phyloP scores from a whole-genome alignment of 2,329 filamentous ascomycete species.

The Elsinoe perseae region DNA sequence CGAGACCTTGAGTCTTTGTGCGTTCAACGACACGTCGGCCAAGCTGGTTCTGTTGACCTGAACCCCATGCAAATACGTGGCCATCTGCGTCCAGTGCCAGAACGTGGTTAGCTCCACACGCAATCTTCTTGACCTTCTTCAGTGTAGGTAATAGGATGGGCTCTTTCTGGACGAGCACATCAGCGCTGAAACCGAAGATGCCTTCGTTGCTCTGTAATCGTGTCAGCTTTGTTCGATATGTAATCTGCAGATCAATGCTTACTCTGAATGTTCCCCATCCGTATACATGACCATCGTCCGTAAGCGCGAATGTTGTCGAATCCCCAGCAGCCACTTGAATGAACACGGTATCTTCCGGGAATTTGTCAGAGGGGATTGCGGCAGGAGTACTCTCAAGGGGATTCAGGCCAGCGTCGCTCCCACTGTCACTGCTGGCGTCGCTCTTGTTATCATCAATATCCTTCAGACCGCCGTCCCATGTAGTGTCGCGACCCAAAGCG shows the following conservation, averaged over 20 bases:
- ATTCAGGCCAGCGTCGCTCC: slow-evolving; percentile 59
- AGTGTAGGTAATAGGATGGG: slow-evolving; percentile 54
- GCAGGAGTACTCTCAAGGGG: slow-evolving; percentile 62
- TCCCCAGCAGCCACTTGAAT: slow-evolving; percentile 64
- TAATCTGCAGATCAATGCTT: slow-evolving; percentile 27
- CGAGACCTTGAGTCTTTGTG: slow-evolving; percentile 46
- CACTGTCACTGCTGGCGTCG: slow-evolving; percentile 48
- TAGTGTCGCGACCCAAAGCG: slow-evolving; percentile 67
- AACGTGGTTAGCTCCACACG: slow-evolving; percentile 63
- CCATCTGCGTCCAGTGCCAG: slow-evolving; percentile 59
- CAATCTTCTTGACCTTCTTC: slow-evolving; percentile 57
- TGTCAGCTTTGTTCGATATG: slow-evolving; percentile 5
- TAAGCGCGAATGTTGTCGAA: slow-evolving; percentile 68
- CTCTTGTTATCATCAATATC: slow-evolving; percentile 51
- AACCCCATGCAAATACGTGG: slow-evolving; percentile 63
- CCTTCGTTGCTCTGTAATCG: slow-evolving; percentile 53
- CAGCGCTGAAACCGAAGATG: slow-evolving; percentile 55
- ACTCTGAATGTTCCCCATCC: slow-evolving; percentile 78
- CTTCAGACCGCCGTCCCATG: slow-evolving; percentile 55
- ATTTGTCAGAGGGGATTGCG: slow-evolving; percentile 47
- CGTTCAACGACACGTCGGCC: slow-evolving; percentile 58
- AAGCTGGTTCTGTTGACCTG: slow-evolving; percentile 63
- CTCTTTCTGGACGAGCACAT: slow-evolving; percentile 44
- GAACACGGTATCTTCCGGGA: slow-evolving; percentile 53
- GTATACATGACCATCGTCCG: slow-evolving; percentile 66